A percentile compares a stretch with the other conserved stretches of the same genome.
Conservation (phyloP, 805 yeast species). For the Hanseniaspora clermontiae region DNA sequence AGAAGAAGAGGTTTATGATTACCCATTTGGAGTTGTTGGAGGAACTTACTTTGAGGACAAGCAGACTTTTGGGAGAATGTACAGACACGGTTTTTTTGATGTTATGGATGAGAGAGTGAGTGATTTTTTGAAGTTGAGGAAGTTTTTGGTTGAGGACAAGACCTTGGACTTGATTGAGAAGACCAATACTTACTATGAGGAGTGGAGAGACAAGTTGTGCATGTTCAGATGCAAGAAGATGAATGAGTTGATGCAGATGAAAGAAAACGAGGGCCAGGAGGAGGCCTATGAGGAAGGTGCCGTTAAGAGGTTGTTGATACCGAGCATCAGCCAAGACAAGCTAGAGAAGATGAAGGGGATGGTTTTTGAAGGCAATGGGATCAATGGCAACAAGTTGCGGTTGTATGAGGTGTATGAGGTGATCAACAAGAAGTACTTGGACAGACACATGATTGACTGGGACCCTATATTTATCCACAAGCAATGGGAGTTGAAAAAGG, state of each 20-base stretch:
- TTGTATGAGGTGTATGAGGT: constrained; percentile 32
- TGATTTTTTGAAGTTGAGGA: constrained; percentile 56
- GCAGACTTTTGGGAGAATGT: constrained; percentile 54
- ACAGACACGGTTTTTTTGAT: constrained; percentile 79
- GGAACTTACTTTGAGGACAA: constrained; percentile 42
- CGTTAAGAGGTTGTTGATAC: constrained; percentile 1
- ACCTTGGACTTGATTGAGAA: constrained; percentile 67
- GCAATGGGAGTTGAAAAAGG: constrained; percentile 34
- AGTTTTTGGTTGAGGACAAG: constrained; percentile 52
- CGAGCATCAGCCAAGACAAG: constrained; percentile 11
- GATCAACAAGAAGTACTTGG: constrained; percentile 30
- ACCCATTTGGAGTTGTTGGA: constrained; percentile 65
- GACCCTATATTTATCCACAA: constrained; percentile 37
- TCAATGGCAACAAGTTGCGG: constrained; percentile 27
- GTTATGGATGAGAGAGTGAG: constrained; percentile 67
- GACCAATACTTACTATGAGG: constrained; percentile 61
- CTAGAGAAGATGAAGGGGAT: background rate
- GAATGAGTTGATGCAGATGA: background rate
- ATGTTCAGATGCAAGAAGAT: constrained; percentile 30
- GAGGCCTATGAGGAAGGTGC: constrained; percentile 12
- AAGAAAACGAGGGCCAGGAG: constrained; percentile 15
- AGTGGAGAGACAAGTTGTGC: constrained; percentile 49
- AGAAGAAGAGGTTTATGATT: constrained; percentile 20
- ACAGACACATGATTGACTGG: constrained; percentile 31
- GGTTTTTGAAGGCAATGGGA: constrained; percentile 17